Percentiles rank a stretch among this genome's conserved stretches.
Evolutionary conservation across 2,329 filamentous ascomycete species (phyloP).

Genomic region (Curvularia verruculosa): DNA sequence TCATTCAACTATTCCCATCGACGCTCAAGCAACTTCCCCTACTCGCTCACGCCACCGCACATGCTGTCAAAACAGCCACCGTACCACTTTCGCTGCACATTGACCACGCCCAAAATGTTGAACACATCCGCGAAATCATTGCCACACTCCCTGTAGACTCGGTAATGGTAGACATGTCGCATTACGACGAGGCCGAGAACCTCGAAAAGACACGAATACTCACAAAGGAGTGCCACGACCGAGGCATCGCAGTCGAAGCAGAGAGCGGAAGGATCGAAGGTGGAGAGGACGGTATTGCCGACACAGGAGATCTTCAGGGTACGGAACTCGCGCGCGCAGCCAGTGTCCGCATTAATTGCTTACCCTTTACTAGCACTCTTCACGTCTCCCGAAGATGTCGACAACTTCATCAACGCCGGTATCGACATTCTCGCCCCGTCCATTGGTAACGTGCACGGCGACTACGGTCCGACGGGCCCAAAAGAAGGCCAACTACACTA

Average conservation of each 20-base stretch:
- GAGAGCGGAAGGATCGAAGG: conserved; percentile 74
- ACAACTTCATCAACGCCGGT: conserved; percentile 71
- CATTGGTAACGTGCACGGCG: conserved; percentile 77
- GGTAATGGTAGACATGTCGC: conserved; percentile 80
- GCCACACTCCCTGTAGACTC: conserved; percentile 67
- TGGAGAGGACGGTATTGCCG: conserved; percentile 74
- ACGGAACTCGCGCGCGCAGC: conserved; percentile 1
- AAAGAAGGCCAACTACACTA: conserved; percentile 42
- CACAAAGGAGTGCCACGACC: conserved; percentile 65
- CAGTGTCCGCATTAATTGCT: background rate
- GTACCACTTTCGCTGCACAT: conserved; percentile 56
- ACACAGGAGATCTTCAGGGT: conserved; percentile 67
- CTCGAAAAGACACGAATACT: conserved; percentile 66
- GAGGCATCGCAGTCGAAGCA: conserved; percentile 71
- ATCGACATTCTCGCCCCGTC: conserved; percentile 76
- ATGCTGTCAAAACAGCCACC: conserved; percentile 49
- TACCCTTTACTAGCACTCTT: conserved; percentile 51
- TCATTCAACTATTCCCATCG: conserved; percentile 60
- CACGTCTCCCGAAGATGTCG: conserved; percentile 70
- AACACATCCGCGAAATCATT: conserved; percentile 51
- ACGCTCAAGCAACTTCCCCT: conserved; percentile 68
- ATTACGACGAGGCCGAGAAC: conserved; percentile 75
- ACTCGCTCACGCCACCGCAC: conserved; percentile 52
- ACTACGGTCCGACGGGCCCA: conserved; percentile 68
- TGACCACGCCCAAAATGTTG: conserved; percentile 55